Conservation (phyloP, 805 yeast species). For the Ogataea neopini region DNA sequence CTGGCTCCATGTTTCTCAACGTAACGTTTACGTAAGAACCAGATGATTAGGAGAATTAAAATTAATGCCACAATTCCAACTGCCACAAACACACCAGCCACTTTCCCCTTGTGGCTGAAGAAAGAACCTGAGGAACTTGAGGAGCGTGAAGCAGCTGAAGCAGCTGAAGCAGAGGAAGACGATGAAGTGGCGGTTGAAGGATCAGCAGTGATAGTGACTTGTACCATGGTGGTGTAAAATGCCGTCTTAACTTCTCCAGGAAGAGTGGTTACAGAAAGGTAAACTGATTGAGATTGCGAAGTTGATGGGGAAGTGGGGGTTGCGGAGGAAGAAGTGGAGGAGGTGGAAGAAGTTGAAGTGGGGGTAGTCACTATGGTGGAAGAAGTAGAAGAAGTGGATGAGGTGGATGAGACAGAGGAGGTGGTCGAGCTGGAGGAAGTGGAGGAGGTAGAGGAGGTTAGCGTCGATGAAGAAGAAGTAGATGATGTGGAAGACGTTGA, state of each 20-base stretch:
- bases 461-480: constrained; percentile 8
- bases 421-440: constrained; percentile 9
- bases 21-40: constrained; percentile 33
- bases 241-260: constrained; percentile 25
- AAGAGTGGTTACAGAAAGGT: constrained; percentile 24
- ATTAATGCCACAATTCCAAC: constrained; percentile 65
- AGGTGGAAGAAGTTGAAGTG: constrained; percentile 14
- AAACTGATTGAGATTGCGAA: constrained; percentile 13
- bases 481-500: constrained; percentile 9
- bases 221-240: constrained; percentile 24
- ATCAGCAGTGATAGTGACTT: constrained; percentile 21
- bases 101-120: constrained; percentile 71
- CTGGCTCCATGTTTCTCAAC: constrained; percentile 5
- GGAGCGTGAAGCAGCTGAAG: constrained; percentile 9
- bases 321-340: constrained; percentile 8
- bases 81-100: constrained; percentile 81
- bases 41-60: constrained; percentile 43
- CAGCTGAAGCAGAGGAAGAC: constrained; percentile 2
- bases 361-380: constrained; percentile 15
- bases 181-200: constrained; percentile 10
- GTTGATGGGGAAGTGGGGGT: constrained; percentile 20
- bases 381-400: constrained; percentile 17
- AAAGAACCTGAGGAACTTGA: constrained; percentile 40
- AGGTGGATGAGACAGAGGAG: constrained; percentile 15
- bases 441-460: constrained; percentile 9